phyloP scores from a whole-genome alignment of 148 eudicot species.

The Rhododendron ovatum region DNA sequence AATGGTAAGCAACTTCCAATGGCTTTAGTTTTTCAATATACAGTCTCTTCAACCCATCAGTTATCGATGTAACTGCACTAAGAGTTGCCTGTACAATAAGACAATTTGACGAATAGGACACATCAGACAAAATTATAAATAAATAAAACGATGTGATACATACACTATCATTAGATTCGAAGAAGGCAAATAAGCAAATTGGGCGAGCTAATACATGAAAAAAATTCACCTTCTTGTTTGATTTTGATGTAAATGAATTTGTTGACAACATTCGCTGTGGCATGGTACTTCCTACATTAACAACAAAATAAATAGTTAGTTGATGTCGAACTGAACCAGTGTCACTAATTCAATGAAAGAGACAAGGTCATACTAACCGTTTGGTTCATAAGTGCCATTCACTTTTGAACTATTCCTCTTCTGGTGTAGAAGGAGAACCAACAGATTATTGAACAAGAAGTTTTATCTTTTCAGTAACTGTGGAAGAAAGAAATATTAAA shows the following conservation, averaged over 20 bases:
- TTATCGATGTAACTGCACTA: conserved; percentile 70
- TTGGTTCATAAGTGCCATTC: conserved; percentile 41
- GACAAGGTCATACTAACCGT: conserved; percentile 44
- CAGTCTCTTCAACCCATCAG: conserved; percentile 82
- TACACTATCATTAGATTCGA: not conserved
- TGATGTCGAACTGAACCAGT: not conserved
- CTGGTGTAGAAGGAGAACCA: conserved; percentile 27
- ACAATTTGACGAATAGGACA: not conserved
- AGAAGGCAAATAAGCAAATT: not conserved
- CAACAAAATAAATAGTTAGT: not conserved
- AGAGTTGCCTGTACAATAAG: conserved; percentile 34
- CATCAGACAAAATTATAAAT: not conserved
- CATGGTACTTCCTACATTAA: conserved; percentile 42
- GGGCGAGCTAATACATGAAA: not conserved
- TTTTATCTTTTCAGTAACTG: not conserved
- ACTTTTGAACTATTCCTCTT: conserved; percentile 27
- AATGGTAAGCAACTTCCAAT: conserved; percentile 71
- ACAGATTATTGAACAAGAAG: conserved; percentile 5
- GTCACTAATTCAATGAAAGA: not conserved
- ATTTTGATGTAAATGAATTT: conserved; percentile 46
- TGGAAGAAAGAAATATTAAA: conserved; percentile 5
- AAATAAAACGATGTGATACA: not conserved
- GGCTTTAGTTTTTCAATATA: conserved; percentile 85
- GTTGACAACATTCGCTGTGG: conserved; percentile 30
- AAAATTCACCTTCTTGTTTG: conserved; percentile 50